Conservation (phyloP, 2,329 filamentous ascomycete genomes). For the Elsinoe necatrix region DNA sequence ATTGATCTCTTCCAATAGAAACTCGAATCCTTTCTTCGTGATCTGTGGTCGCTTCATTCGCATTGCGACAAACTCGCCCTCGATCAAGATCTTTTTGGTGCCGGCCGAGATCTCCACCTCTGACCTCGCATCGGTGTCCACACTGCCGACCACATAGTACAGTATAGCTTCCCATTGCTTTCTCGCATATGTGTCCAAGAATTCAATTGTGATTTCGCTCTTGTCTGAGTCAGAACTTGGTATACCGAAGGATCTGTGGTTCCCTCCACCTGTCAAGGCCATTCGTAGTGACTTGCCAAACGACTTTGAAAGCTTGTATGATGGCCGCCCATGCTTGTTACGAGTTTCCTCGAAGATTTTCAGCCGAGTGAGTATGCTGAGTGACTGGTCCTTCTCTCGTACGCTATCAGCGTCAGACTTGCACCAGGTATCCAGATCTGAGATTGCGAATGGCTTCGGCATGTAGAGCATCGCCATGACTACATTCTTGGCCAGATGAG, state of each 20-base stretch:
- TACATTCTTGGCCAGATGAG: constrained; percentile 86
- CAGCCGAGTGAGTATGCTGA: constrained; percentile 73
- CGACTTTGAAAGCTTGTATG: constrained; percentile 68
- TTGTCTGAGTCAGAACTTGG: constrained; percentile 59
- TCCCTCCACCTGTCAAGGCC: constrained; percentile 78
- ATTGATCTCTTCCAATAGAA: constrained; percentile 88
- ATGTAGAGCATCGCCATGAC: constrained; percentile 95
- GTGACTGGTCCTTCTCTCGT: constrained; percentile 55
- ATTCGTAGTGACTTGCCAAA: constrained; percentile 78
- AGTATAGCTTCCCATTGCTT: constrained; percentile 92
- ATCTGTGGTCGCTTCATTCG: constrained; percentile 54
- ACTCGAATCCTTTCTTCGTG: constrained; percentile 88
- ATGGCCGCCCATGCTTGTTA: constrained; percentile 51
- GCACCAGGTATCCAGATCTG: constrained; percentile 80
- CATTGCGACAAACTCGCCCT: constrained; percentile 67
- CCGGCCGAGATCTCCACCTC: constrained; percentile 49
- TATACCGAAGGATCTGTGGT: constrained; percentile 83
- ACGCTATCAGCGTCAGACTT: constrained; percentile 45
- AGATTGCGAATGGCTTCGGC: constrained; percentile 66
- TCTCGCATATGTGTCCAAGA: constrained; percentile 77
- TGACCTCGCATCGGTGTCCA: constrained; percentile 46
- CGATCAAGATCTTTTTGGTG: constrained; percentile 75
- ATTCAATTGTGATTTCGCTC: constrained; percentile 56
- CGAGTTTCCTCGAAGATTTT: constrained; percentile 64
- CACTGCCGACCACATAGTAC: constrained; percentile 84